Base-by-base conservation (phyloP, 805 yeast species). In the Saccharomyces mikatae region DNA sequence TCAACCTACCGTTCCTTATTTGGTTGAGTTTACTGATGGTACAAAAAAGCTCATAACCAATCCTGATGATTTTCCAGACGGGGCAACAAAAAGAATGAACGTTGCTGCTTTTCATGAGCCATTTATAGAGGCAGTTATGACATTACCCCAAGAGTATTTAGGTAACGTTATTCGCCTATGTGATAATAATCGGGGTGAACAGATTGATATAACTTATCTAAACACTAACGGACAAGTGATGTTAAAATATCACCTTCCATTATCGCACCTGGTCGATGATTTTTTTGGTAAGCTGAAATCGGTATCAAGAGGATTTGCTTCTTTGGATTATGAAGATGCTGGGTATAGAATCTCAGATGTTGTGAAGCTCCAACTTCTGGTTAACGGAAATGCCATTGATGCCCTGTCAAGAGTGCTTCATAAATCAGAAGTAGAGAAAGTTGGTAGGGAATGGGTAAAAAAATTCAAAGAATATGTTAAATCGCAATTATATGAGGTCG, bases 1-100 rank as follows among this genome's bases (percentile, higher is more conserved):
- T 0, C 91, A 96, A 9, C 97, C 99, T 0, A 91, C 97, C 0
- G 99, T 92, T 11, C 98, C 98, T 0, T 94, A 91, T 67, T 82
- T 85, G 62, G 74, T 94, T 11, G 76, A 81, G n/a, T 83, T 79
- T 64, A 75, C 74, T 49, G 84, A 87, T 60, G 96, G 89, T 0
- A 71, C 69, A 0, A 87, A 82, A 56, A 71, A 76, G 55, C 76
- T 85, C 14, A 79, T 94, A 56, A 86, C 94, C 1, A 94, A 92
- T 64, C 98, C 99, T 0, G 94, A 89, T 64, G 94, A 89, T 51
- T 92, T 92, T 70, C 98, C 98, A 0, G 31, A 28, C n/a, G 46
- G 46, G 4, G 48, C 41, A 6, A 54, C 49, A 13, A 46, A 51
- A 26, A 56, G 58, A 44, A 70, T 71, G 50, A 72, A 75, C 50